Percentiles rank a stretch among this genome's conserved stretches.
Conservation (phyloP, 1,284 basidiomycete species). For the Apiotrichum montevideense region DNA sequence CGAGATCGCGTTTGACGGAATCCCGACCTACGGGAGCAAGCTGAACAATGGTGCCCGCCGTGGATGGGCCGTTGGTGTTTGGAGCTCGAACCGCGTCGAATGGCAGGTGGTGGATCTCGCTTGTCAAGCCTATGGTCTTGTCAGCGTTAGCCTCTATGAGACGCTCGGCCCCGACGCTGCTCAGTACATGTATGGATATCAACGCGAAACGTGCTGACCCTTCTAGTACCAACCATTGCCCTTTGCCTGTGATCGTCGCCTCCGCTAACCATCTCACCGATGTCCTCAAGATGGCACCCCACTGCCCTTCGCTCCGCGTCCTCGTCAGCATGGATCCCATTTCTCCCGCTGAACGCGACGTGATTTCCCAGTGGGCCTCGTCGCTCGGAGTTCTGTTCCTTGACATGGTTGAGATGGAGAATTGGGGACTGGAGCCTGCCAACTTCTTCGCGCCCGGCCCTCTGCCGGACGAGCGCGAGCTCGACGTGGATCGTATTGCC, state of each 20-base stretch:
- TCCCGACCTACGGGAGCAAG: conserved; percentile 28
- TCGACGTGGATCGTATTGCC: conserved; percentile 34
- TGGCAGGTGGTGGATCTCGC: conserved; percentile 87
- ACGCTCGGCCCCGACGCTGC: conserved; percentile 69
- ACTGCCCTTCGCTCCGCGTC: conserved; percentile 61
- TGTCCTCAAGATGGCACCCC: conserved; percentile 62
- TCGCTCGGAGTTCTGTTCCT: conserved; percentile 60
- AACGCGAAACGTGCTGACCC: too few relatives aligned
- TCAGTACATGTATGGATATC: conserved; percentile 29
- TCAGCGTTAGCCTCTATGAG: conserved; percentile 82
- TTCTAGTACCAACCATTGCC: conserved; percentile 73
- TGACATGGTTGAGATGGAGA: conserved; percentile 62
- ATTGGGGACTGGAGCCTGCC: conserved; percentile 23
- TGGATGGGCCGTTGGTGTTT: conserved; percentile 49
- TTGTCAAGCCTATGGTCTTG: conserved; percentile 70
- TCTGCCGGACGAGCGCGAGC: conserved; percentile 33
- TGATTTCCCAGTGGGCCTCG: conserved; percentile 68
- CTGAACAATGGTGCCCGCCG: conserved; percentile 34
- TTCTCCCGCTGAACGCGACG: conserved; percentile 48
- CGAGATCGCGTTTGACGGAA: conserved; percentile 30
- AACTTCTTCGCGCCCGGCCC: conserved; percentile 34
- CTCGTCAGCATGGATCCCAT: conserved; percentile 44
- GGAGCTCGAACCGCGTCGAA: conserved; percentile 57
- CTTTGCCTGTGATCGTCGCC: conserved; percentile 69
- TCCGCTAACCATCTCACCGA: conserved; percentile 66